Base-by-base conservation (phyloP, 768 basidiomycete genomes). In the Agrocybe praecox region DNA sequence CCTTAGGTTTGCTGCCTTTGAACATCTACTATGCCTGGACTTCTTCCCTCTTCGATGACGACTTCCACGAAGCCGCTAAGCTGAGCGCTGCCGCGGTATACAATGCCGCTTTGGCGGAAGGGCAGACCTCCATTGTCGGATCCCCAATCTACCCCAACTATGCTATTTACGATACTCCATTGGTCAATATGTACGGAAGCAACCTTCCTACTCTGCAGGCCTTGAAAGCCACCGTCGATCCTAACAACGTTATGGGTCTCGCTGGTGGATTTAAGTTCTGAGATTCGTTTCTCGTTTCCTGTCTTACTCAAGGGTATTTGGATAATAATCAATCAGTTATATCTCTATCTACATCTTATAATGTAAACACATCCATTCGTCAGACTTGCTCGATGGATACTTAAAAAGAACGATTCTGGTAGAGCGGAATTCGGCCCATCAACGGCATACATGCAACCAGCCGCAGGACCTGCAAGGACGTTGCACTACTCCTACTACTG, bases 231-330 rank as follows among this genome's bases (percentile, higher is more conserved):
- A 55, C 47, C 23, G 74, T 83, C 47, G 87, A 90, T 64, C 87
- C 86, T 0, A 49, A 69, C 5, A 77, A 83, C 62, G 75, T 88
- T 44, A 89, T 90, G 86, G 80, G 77, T 14, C 78, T 86, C 12
- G 77, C 86, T n/a, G 87, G 86, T 6, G 87, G 86, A 11, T 87
- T 79, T 68, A 87, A 85, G 68, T 69, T 83, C 43, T 78, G 49
- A 56, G 36, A 29, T 29, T 9, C 26, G 26, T 29, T 29, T 29
- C 26, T 29, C 26, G 26, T 29, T 29, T 29, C 26, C 4, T 29
- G 9, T 29, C 26, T 4, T 29, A 4, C 26, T 29, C 26, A 5
- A 9, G 26, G 26, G 26, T 29, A 29, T 29, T 9, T 29, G 26
- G 26, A 29, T 29, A 5, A 5, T 29, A 29, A 29, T 29, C 9